Evolutionary conservation across 2,329 filamentous ascomycete genomes (phyloP), one percentile per base, ranked within the genome.

Genomic region (Aspergillus neoniger): DNA sequence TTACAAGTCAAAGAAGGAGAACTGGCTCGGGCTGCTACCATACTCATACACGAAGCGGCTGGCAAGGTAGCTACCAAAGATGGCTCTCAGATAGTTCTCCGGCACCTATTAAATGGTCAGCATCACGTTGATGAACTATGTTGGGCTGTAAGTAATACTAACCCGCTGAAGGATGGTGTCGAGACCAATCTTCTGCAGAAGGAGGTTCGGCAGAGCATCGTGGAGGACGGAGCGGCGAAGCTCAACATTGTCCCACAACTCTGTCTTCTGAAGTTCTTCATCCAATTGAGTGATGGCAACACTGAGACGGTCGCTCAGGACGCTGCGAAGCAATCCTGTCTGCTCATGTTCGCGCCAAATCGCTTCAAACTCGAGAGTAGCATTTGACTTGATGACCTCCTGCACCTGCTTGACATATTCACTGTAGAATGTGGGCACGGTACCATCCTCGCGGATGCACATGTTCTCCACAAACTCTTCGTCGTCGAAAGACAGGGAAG

Each of bases 1-100:
- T 87, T 81, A 93, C 91, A 98, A 99, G 76, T 96, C 92, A 79
- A 96, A 99, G 84, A 99, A 99, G 41, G 94, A 92, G 81, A 99
- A 98, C 72, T 97, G 94, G 81, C 90, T 95, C 5, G 95, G 93
- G 67, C 86, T 89, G 75, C 92, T 93, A 71, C 95, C 95, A 75
- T 94, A 95, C 76, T 96, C 88, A 77, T 99, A 99, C 43, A 99
- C 92, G 76, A 99, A 99, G 47, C 95, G 90, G 72, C 91, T 96
- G 52, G 95, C 94, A 67, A 99, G 83, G 79, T 94, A 97, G 75
- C 91, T 96, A 68, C 95, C 95, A 74, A 99, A 99, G 75, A 99
- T 98, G 66, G 93, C 90, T 67, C 92, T 87, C 64, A 99, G 86
- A 75, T 99, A 99, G 68, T 88, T 89, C 63, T 96, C 91, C 0